Percentiles rank a stretch among this genome's conserved stretches.
Conservation (phyloP, 2,329 filamentous ascomycete genomes). For the Tolypocladium sp. region DNA sequence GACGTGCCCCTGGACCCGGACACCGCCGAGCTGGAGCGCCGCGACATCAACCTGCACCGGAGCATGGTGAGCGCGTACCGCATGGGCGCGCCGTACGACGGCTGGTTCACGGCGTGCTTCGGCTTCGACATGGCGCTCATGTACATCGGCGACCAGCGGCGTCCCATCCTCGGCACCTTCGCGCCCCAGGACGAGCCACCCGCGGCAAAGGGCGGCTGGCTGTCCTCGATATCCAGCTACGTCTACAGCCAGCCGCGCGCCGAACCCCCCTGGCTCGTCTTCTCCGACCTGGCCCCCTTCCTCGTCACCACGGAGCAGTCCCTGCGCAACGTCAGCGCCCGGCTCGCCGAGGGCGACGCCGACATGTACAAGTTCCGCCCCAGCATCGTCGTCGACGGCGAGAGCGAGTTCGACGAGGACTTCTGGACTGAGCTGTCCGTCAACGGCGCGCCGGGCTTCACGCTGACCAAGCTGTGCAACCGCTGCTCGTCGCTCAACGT, state of each 20-base stretch:
- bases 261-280: conserved; percentile 48
- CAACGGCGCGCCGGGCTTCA: conserved; percentile 27
- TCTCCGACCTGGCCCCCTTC: conserved; percentile 68
- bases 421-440: conserved; percentile 58
- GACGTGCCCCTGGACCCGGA: conserved; percentile 49
- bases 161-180: conserved; percentile 52
- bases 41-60: conserved; percentile 49
- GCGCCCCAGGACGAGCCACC: conserved; percentile 21
- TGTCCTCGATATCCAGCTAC: conserved; percentile 23
- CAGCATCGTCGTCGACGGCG: conserved; percentile 60
- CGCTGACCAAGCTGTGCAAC: conserved; percentile 60
- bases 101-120: conserved; percentile 60
- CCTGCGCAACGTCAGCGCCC: conserved; percentile 53
- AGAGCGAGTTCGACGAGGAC: conserved; percentile 58
- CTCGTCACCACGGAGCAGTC: conserved; percentile 64
- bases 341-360: conserved; percentile 42
- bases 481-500: conserved; percentile 64
- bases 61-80: conserved; percentile 50
- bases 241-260: conserved; percentile 9
- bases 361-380: conserved; percentile 64
- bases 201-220: conserved; percentile 22
- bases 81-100: conserved; percentile 51
- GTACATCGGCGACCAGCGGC: conserved; percentile 53
- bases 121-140: conserved; percentile 52
- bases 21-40: conserved; percentile 29